These are phyloP conservation scores for Neospora caninum DNA, from an alignment of 169 alveolate species.

Conservation along the genomic window DNA sequence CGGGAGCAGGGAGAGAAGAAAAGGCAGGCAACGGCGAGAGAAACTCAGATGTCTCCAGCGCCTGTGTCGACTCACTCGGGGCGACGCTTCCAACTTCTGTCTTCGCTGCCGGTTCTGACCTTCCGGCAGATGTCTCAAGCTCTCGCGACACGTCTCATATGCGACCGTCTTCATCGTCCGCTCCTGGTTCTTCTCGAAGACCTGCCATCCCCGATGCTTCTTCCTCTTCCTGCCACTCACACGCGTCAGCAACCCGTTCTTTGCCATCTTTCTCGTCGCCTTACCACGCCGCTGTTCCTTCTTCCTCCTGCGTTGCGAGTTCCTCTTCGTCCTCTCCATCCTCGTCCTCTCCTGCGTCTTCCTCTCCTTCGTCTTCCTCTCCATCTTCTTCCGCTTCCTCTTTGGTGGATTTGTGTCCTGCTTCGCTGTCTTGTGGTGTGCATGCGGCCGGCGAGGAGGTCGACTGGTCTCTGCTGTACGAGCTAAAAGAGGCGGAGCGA, in stretches of 20 bases:
- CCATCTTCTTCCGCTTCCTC: not conserved
- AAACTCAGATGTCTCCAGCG: not conserved
- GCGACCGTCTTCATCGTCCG: not conserved
- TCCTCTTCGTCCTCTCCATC: constrained; percentile 8
- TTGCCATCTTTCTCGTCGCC: not conserved
- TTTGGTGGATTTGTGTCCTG: not conserved
- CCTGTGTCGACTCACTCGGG: not conserved
- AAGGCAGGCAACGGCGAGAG: not conserved
- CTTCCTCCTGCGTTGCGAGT: not conserved
- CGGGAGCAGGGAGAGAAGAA: not conserved
- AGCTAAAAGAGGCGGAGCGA: not conserved
- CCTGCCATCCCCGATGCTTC: not conserved
- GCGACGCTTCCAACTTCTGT: not conserved
- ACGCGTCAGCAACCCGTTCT: no score
- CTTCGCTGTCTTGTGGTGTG: not conserved
- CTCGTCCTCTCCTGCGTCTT: not conserved
- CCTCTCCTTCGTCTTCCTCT: not conserved
- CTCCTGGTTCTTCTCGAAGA: not conserved
- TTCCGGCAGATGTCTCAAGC: not conserved
- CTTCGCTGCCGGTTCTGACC: not conserved
- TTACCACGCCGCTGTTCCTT: not conserved
- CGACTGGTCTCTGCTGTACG: not conserved
- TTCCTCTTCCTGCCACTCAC: not conserved
- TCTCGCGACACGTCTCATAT: not conserved
- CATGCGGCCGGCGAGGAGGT: not conserved